These are phyloP conservation scores for Juncus effusus DNA, from an alignment of 176 grass and related monocot genomes.

Conservation along the genomic window DNA sequence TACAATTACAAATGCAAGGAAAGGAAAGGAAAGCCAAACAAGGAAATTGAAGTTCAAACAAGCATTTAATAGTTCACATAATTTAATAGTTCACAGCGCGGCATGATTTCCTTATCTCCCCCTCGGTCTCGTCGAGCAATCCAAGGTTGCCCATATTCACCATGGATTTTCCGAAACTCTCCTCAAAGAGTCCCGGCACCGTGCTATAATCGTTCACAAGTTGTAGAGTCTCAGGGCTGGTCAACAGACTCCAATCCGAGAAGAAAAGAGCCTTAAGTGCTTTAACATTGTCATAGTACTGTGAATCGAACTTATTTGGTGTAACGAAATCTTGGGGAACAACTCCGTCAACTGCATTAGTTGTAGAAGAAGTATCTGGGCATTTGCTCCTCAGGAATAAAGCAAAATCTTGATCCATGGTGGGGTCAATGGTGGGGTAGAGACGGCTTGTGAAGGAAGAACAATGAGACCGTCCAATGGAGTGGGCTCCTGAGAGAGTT, in stretches of 20 bases:
- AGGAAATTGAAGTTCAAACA: no score
- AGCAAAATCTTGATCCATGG: conserved; percentile 22
- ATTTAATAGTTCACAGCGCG: conserved; percentile 34
- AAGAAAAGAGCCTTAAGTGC: conserved; percentile 37
- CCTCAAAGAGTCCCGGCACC: conserved; percentile 24
- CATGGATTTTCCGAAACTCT: conserved; percentile 30
- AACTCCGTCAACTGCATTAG: not conserved
- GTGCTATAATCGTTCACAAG: conserved; percentile 23
- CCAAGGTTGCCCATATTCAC: conserved; percentile 38
- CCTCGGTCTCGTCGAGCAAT: conserved; percentile 17
- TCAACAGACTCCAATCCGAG: conserved; percentile 30
- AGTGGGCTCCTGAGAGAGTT: conserved; percentile 47
- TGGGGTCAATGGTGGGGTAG: conserved; percentile 13
- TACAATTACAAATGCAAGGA: no score
- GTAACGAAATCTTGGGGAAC: conserved; percentile 35
- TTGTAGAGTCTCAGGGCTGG: conserved; percentile 14
- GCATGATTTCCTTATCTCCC: conserved; percentile 54
- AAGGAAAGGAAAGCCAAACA: no score
- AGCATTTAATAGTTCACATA: no score
- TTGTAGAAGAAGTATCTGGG: not conserved
- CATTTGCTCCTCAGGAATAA: not conserved
- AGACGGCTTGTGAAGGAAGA: conserved; percentile 24
- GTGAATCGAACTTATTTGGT: conserved; percentile 22
- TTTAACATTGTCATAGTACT: conserved; percentile 49
- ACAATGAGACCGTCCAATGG: conserved; percentile 34